These are phyloP conservation scores for Hortaea werneckii DNA, from an alignment of 2,329 filamentous ascomycete genomes.

Conservation along the genomic window DNA sequence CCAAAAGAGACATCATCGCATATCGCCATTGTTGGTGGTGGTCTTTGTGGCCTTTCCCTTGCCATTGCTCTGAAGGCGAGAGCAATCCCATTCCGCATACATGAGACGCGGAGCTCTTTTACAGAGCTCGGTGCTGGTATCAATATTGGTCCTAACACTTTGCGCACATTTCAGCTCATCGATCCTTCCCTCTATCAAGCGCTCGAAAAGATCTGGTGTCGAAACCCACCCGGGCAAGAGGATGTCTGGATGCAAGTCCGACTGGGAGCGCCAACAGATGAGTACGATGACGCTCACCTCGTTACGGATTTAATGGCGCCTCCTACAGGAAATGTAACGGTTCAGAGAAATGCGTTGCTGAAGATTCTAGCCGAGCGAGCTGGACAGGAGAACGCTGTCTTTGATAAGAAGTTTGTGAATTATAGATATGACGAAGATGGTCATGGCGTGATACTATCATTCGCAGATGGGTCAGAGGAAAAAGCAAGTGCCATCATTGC, in stretches of 20 bases:
- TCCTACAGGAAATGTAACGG: constrained; percentile 19
- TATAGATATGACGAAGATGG: constrained; percentile 6
- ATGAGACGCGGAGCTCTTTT: constrained; percentile 38
- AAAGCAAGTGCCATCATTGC: constrained; percentile 44
- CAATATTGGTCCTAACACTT: constrained; percentile 56
- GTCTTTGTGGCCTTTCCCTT: constrained; percentile 47
- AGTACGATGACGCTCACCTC: constrained; percentile 14
- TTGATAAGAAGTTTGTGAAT: constrained; percentile 16
- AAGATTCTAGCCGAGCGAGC: constrained; percentile 30
- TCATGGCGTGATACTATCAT: constrained; percentile 23
- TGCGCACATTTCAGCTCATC: constrained; percentile 89
- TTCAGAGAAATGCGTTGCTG: constrained; percentile 32
- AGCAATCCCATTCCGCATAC: constrained; percentile 20
- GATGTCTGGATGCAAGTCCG: constrained; percentile 32
- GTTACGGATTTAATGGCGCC: constrained; percentile 20
- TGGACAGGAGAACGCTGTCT: constrained; percentile 8
- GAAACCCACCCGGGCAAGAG: constrained; percentile 27
- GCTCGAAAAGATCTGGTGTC: neutral
- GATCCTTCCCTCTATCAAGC: constrained; percentile 16
- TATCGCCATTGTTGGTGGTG: constrained; percentile 48
- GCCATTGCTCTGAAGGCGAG: constrained; percentile 40
- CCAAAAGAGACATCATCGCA: constrained; percentile 3
- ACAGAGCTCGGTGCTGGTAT: constrained; percentile 50
- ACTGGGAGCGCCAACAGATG: constrained; percentile 21
- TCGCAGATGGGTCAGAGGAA: constrained; percentile 36